phyloP scores from a whole-genome alignment of 2,329 filamentous ascomycete genomes.

The Ceratocystis ficicola region DNA sequence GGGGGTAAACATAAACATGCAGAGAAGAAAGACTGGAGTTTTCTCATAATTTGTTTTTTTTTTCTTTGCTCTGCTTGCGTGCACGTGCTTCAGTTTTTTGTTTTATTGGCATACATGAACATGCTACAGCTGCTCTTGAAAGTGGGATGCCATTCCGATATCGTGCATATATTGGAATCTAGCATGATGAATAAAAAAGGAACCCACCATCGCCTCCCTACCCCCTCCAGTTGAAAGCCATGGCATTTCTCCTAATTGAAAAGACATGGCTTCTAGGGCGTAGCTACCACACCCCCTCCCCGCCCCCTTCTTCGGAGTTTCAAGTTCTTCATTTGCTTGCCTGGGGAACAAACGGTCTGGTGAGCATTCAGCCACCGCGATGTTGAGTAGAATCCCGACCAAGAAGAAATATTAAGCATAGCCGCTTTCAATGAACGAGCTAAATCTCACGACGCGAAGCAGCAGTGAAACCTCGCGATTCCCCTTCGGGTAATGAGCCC shows the following conservation, averaged over 20 bases:
- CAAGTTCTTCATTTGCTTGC: constrained; percentile 1
- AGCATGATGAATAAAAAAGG: too few species aligned
- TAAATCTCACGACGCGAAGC: not conserved
- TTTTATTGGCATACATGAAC: not conserved
- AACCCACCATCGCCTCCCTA: too few species aligned
- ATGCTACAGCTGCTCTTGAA: not conserved
- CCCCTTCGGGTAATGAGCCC: not conserved
- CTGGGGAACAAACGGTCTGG: not conserved
- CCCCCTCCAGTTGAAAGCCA: too few species aligned
- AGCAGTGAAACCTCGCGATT: not conserved
- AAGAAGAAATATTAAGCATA: not conserved
- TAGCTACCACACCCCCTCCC: not conserved
- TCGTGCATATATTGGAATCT: too few species aligned
- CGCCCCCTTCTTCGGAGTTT: not conserved
- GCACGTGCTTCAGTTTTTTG: not conserved
- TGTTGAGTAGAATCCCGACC: not conserved
- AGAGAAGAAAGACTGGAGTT: not conserved
- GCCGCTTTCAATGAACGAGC: not conserved
- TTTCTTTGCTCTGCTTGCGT: not conserved
- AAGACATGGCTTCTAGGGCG: too few species aligned
- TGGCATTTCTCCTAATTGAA: too few species aligned
- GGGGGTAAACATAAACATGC: not conserved
- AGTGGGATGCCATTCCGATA: too few species aligned
- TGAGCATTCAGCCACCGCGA: constrained; percentile 1
- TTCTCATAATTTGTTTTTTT: not conserved